Evolutionary conservation across 768 basidiomycete species (phyloP).

Genomic region (Tylopilus vinaceipallidus): DNA sequence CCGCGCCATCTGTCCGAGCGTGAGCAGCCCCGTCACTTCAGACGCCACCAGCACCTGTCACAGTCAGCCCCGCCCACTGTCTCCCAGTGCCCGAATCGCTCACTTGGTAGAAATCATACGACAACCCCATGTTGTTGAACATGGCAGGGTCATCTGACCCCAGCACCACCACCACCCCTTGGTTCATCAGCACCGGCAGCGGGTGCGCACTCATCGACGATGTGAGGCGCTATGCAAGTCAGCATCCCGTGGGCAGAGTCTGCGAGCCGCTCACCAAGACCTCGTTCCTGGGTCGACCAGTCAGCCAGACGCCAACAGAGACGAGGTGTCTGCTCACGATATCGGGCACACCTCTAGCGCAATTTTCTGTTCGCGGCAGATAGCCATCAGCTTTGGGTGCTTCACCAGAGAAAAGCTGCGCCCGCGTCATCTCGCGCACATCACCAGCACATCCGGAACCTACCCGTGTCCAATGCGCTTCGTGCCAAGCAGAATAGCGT

Average conservation of each 20-base stretch:
- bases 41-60: constrained; percentile 59
- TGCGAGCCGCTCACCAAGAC: constrained; percentile 46
- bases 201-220: constrained; percentile 78
- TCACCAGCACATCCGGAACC: constrained; percentile 2
- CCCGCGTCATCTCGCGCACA: neutral
- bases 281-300: constrained; percentile 50
- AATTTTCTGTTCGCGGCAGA: constrained; percentile 40
- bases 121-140: constrained; percentile 69
- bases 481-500: constrained; percentile 48
- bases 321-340: constrained; percentile 33
- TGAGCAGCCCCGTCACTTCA: constrained; percentile 60
- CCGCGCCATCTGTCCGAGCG: constrained; percentile 55
- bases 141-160: constrained; percentile 78
- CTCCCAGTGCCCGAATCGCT: too few species aligned
- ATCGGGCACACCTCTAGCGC: constrained; percentile 49
- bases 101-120: constrained; percentile 76
- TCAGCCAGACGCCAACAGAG: neutral
- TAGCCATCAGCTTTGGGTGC: constrained; percentile 44
- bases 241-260: neutral
- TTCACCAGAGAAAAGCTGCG: constrained; percentile 44
- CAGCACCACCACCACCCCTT: constrained; percentile 67
- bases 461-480: constrained; percentile 52
- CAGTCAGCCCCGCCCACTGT: too few species aligned
- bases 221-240: constrained; percentile 55
- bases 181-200: constrained; percentile 61